Evolutionary conservation across 78 protist species (phyloP).

Genomic region (Dictyostelium firmibasis): DNA sequence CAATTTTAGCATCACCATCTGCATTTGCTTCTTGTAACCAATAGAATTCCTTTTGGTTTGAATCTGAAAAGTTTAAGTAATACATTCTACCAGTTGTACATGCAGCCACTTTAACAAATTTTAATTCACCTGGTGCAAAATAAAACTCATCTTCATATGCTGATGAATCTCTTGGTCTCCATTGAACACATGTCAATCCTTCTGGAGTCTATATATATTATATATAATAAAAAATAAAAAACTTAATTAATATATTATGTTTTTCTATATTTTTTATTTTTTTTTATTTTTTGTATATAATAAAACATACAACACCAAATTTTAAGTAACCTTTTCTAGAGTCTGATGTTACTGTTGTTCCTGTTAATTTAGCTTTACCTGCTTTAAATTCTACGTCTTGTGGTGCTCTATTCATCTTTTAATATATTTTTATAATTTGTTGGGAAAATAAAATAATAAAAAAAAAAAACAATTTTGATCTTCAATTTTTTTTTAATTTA

Average conservation of each 20-base stretch:
- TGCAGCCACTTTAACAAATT: constrained; percentile 8
- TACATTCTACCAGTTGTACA: constrained; percentile 64
- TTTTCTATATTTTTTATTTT: background rate
- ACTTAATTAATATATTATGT: background rate
- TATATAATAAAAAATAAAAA: no score
- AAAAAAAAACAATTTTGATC: background rate
- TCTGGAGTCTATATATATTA: constrained; percentile 8
- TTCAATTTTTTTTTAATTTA: background rate
- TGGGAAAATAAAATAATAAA: background rate
- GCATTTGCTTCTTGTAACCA: constrained; percentile 67
- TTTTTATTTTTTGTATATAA: background rate
- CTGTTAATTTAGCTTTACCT: constrained; percentile 50
- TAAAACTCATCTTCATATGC: constrained; percentile 45
- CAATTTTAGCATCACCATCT: constrained; percentile 22
- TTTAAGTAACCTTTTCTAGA: constrained; percentile 42
- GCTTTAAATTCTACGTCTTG: constrained; percentile 56
- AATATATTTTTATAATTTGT: background rate
- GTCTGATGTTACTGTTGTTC: constrained; percentile 18
- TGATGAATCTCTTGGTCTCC: constrained; percentile 40
- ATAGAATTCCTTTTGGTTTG: constrained; percentile 39
- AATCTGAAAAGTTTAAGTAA: constrained; percentile 47
- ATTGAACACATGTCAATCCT: constrained; percentile 34
- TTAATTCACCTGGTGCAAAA: constrained; percentile 66
- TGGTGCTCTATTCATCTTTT: background rate
- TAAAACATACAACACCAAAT: constrained; percentile 24